Evolutionary conservation across 768 basidiomycete species (phyloP), one percentile per base, ranked within the genome.

Genomic region (Mrakia hoshinonis): DNA sequence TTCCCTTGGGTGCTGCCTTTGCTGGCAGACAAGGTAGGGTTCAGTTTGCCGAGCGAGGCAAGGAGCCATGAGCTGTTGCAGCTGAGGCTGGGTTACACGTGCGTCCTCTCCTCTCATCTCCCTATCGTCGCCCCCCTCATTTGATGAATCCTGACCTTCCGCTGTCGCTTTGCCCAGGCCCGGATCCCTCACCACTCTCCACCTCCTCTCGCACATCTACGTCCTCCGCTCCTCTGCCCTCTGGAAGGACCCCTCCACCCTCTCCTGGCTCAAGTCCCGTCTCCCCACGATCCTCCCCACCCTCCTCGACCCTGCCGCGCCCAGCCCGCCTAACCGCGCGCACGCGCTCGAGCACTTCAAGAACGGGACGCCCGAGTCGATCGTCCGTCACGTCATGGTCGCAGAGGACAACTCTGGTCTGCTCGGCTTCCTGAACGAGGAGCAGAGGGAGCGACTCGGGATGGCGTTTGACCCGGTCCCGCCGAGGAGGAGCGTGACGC

Each of bases 141-240:
- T 4, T 38, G 29, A 1, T 60, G 29, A 22, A 54, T 72, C 29
- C 79, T 82, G 11, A 83, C 84, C 0, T 84, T 2, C 54, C 20
- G 4, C 5, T 54, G 13, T 26, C 22, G 18, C 34, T 26, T 18
- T 18, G 51, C n/a, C 4, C 39, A 46, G 29, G 38, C 64, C 46
- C 29, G 48, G 70, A 29, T 73, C 75, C 18, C 74, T 73, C 0
- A 76, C 75, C 47, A 61, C 75, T 22, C 80, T 92, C 0, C 89
- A 96, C 74, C 85, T 96, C 10, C 84, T 97, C 4, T 89, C 90
- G 0, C 90, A 93, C 76, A 85, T 97, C 29, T 98, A 98, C 78
- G 90, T 85, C 4, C 85, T 88, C 52, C 88, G 91, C 9, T 89
- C 91, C 0, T 82, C 80, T 11, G 78, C 86, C 0, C 78, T 95